Base-by-base conservation (phyloP, 2,329 filamentous ascomycete genomes). In the Mycosphaerella sp. region DNA sequence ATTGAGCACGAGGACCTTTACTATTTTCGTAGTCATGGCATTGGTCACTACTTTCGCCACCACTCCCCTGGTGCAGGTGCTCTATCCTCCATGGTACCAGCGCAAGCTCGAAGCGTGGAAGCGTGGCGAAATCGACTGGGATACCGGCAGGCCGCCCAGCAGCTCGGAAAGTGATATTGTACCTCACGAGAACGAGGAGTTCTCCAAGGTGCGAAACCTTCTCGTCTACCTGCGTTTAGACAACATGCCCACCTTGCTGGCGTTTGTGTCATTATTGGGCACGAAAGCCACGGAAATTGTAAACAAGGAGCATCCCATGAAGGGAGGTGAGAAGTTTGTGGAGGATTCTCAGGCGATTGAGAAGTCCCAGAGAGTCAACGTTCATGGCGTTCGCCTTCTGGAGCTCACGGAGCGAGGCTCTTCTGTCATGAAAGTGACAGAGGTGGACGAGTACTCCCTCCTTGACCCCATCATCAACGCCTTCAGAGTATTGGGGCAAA, bases 1-100 rank as follows among this genome's bases (percentile, higher is more conserved):
- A 57, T 76, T 95, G 14, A 91, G 86, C 55, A 79, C 78, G 0
- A 78, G 87, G 12, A 95, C 89, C 0, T 95, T 95, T 65, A 95
- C 90, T 49, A 95, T 95, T 51, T 95, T 95, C 62, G 89, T 95
- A 21, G 87, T 95, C 65, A 95, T 95, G 90, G 90, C 90, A 7
- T 76, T 95, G 2, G 76, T 95, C 32, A 95, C 89, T 0, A 95
- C 90, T 0, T 89, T 95, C 54, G 73, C 83, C 0, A 95, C 90
- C 0, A 91, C 90, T 0, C 90, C 90, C 0, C 72, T 95, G 40
- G 87, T 86, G 1, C 78, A 81, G 10, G 76, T 75, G 49, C 75
- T 95, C 6, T 95, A 95, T 60, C 90, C 90, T 1, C 78, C 81
- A 3, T 86, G 79, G 81, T 89, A 90, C 63, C 85, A 86, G 67